A percentile compares a stretch with the other conserved stretches of the same genome.
These are phyloP conservation scores for Tricholoma matsutake DNA, from an alignment of 768 basidiomycete genomes.

Conservation along the genomic window DNA sequence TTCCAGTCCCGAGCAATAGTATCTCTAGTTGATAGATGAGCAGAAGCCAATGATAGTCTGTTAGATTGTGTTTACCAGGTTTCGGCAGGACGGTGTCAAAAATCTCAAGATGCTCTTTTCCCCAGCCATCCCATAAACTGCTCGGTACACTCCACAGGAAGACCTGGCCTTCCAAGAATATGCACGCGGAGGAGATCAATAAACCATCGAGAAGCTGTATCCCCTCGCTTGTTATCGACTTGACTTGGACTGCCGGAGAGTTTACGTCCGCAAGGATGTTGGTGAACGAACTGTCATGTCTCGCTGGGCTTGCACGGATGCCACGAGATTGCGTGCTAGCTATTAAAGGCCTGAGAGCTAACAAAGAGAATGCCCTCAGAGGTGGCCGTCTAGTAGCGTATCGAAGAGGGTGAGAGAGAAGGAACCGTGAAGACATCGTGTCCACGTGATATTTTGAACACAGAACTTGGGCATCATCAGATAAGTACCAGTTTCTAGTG, in stretches of 20 bases:
- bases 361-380: neutral
- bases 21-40: constrained; percentile 57
- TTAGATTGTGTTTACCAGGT: constrained; percentile 61
- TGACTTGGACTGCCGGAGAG: constrained; percentile 70
- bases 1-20: constrained; percentile 85
- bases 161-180: constrained; percentile 84
- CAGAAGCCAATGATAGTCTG: neutral
- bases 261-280: constrained; percentile 73
- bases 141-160: constrained; percentile 87
- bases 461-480: no score
- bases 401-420: constrained; percentile 7
- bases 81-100: constrained; percentile 81
- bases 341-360: neutral
- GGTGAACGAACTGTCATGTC: constrained; percentile 42
- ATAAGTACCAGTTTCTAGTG: no score
- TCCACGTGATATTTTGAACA: neutral
- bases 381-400: neutral
- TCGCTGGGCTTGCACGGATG: constrained; percentile 16
- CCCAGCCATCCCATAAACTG: constrained; percentile 67
- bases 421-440: constrained; percentile 1
- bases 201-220: constrained; percentile 79
- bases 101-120: constrained; percentile 66
- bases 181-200: constrained; percentile 68
- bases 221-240: constrained; percentile 58
- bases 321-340: constrained; percentile 3